phyloP scores from a whole-genome alignment of 2,329 filamentous ascomycete species.

The Ceratocystis harringtonii region DNA sequence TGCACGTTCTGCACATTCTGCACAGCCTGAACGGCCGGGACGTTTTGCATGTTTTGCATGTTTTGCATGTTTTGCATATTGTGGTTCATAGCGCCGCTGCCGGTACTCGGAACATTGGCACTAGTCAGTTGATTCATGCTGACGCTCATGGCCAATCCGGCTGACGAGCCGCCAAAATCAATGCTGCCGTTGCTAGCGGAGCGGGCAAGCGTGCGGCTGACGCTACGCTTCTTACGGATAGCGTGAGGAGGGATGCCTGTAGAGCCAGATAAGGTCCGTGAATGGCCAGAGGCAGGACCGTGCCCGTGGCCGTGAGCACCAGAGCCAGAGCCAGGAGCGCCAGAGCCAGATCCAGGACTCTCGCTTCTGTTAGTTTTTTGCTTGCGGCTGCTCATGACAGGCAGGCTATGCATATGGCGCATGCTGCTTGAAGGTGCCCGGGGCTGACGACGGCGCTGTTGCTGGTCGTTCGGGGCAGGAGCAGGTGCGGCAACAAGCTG shows the following conservation, averaged over 20 bases:
- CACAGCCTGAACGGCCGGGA: no score
- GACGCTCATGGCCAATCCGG: neutral
- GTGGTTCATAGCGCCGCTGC: neutral
- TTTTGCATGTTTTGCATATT: no score
- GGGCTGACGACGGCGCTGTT: neutral
- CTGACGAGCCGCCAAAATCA: neutral
- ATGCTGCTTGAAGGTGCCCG: slow-evolving; percentile 9
- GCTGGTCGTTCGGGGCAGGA: neutral
- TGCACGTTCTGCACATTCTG: no score
- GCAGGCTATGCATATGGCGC: neutral
- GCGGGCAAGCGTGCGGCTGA: neutral
- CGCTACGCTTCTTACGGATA: neutral
- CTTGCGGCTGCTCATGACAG: neutral
- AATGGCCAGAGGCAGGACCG: neutral
- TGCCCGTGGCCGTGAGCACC: neutral
- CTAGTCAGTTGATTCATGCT: neutral
- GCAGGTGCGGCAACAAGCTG: neutral
- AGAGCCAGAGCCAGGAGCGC: neutral
- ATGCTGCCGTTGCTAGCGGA: neutral
- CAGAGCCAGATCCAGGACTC: neutral
- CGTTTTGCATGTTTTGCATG: no score
- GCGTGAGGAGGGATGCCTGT: neutral
- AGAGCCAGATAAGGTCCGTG: neutral
- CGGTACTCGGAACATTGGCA: neutral
- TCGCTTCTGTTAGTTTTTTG: neutral